Evolutionary conservation across 139 green algal genomes (phyloP).

Genomic region (Coelastrella sp.): DNA sequence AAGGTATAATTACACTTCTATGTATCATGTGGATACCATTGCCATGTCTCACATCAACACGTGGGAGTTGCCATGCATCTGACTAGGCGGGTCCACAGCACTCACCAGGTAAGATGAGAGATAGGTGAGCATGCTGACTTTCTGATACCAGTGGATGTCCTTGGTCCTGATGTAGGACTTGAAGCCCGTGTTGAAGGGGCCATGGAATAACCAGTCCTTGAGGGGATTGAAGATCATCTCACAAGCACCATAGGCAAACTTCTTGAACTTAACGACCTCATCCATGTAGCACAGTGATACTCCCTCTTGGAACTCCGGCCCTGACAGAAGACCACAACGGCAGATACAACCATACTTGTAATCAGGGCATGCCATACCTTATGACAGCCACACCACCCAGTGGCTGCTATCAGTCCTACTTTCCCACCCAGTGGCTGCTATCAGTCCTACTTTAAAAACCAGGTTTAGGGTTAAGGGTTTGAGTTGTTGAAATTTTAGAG

Average conservation of each 20-base stretch:
- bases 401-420: not conserved
- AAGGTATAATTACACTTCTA: too few species aligned
- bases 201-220: constrained; percentile 29
- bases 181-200: constrained; percentile 42
- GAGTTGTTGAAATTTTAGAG: not conserved
- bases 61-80: not conserved
- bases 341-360: too few species aligned
- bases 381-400: not conserved
- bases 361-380: not conserved
- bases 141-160: constrained; percentile 36
- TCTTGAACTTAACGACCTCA: constrained; percentile 50
- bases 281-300: constrained; percentile 51
- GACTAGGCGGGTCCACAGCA: not conserved
- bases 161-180: not conserved
- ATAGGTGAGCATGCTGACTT: constrained; percentile 30
- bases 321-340: constrained; percentile 3
- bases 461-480: not conserved
- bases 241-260: constrained; percentile 48
- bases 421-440: not conserved
- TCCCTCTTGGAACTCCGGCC: constrained; percentile 48
- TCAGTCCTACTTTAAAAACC: not conserved
- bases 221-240: constrained; percentile 54
- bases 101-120: constrained; percentile 40
- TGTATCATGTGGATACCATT: not conserved
- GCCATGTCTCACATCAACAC: not conserved